A percentile compares a stretch with the other conserved stretches of the same genome.
Evolutionary conservation across 2,329 filamentous ascomycete species (phyloP).

Genomic region (Monosporascus ibericus): DNA sequence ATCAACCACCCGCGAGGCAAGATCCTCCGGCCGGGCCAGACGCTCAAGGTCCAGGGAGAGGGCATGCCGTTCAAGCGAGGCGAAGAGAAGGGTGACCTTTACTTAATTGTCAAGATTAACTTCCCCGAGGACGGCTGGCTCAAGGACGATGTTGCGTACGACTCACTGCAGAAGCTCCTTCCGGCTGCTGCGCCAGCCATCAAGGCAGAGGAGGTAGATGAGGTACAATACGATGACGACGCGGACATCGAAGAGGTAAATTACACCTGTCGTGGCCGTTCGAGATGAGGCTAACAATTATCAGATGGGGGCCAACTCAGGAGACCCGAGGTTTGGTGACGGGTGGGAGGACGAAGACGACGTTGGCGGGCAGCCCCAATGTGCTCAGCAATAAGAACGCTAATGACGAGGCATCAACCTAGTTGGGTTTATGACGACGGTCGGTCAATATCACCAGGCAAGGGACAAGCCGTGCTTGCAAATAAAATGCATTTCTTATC

Average conservation of each 20-base stretch:
- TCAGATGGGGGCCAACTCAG: constrained; percentile 66
- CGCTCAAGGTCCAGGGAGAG: constrained; percentile 80
- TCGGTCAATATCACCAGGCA: too few relatives aligned
- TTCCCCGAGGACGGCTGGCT: constrained; percentile 89
- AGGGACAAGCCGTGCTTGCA: too few relatives aligned
- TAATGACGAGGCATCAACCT: constrained; percentile 24
- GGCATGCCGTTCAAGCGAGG: constrained; percentile 91
- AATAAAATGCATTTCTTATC: too few relatives aligned
- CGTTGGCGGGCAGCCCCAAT: constrained; percentile 61
- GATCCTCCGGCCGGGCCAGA: constrained; percentile 74
- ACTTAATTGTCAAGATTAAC: constrained; percentile 75
- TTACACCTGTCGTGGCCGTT: constrained; percentile 6
- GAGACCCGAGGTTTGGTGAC: constrained; percentile 58
- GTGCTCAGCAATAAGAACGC: constrained; percentile 59
- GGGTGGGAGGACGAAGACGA: constrained; percentile 69
- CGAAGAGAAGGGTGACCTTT: constrained; percentile 80
- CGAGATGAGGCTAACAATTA: constrained; percentile 18
- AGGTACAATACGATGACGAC: constrained; percentile 80
- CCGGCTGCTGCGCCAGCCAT: constrained; percentile 59
- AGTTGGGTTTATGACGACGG: constrained; percentile 2
- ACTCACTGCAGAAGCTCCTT: constrained; percentile 67
- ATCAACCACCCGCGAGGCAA: constrained; percentile 75
- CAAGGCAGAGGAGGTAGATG: constrained; percentile 70
- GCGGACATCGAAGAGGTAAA: constrained; percentile 73
- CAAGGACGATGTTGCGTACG: constrained; percentile 61